phyloP scores from a whole-genome alignment of 1,139 yeast genomes.

The Yamadazyma jaroonii region DNA sequence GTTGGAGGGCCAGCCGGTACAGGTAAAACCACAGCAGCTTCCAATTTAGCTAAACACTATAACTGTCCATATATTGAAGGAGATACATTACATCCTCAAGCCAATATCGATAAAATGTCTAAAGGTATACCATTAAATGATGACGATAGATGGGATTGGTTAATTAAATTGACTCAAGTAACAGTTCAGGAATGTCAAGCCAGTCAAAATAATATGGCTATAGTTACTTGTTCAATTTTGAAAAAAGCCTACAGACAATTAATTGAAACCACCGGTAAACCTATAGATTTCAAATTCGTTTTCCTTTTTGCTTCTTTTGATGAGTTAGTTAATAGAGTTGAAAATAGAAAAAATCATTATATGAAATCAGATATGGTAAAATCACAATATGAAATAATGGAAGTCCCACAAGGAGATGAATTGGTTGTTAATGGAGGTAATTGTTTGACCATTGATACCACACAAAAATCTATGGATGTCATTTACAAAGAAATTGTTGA shows the following conservation, averaged over 20 bases:
- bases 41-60: conserved; percentile 41
- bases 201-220: conserved; percentile 26
- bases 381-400: conserved; percentile 73
- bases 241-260: conserved; percentile 68
- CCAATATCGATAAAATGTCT: conserved; percentile 79
- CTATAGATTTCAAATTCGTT: conserved; percentile 51
- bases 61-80: conserved; percentile 75
- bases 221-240: conserved; percentile 84
- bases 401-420: conserved; percentile 56
- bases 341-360: conserved; percentile 65
- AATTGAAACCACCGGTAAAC: conserved; percentile 32
- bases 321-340: conserved; percentile 59
- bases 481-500: conserved; percentile 20
- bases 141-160: conserved; percentile 93
- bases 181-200: conserved; percentile 36
- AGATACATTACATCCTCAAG: conserved; percentile 71
- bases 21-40: conserved; percentile 82
- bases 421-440: conserved; percentile 38
- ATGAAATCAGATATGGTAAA: conserved; percentile 85
- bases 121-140: conserved; percentile 77
- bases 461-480: conserved; percentile 36
- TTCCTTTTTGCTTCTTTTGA: conserved; percentile 66
- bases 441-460: conserved; percentile 35
- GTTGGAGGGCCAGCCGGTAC: conserved; percentile 94
- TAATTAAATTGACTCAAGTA: conserved; percentile 45